Percentiles rank a stretch among this genome's conserved stretches.
Evolutionary conservation across 192 early-diverging fungal species (phyloP).

Genomic region (Coemansia sp.): DNA sequence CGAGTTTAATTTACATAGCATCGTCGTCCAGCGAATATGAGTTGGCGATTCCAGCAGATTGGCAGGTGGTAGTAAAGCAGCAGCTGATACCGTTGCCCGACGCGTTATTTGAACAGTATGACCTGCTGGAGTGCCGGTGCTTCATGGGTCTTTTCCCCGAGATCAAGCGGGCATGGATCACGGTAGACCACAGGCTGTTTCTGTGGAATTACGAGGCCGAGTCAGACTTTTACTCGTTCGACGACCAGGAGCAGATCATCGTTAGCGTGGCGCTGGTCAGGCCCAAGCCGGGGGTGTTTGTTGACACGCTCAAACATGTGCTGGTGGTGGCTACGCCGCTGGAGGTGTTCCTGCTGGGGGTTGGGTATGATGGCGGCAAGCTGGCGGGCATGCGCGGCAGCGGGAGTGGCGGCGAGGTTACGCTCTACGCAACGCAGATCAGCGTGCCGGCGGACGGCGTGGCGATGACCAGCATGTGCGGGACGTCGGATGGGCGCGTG

Average conservation of each 20-base stretch:
- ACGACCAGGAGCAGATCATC: constrained; percentile 90
- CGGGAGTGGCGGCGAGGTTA: constrained; percentile 55
- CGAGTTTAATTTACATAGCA: constrained; percentile 25
- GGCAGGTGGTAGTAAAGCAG: constrained; percentile 61
- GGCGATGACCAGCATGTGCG: constrained; percentile 75
- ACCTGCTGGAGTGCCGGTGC: constrained; percentile 69
- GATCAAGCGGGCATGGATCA: constrained; percentile 89
- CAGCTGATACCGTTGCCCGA: constrained; percentile 70
- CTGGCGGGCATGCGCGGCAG: constrained; percentile 10
- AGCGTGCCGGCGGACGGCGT: constrained; percentile 79
- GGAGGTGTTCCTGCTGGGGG: constrained; percentile 79
- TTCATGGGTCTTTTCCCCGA: constrained; percentile 93
- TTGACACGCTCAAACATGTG: constrained; percentile 78
- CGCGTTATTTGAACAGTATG: constrained; percentile 75
- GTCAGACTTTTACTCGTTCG: constrained; percentile 69
- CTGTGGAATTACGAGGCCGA: constrained; percentile 90
- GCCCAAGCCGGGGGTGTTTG: constrained; percentile 78
- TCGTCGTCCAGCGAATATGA: constrained; percentile 60
- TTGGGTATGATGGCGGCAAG: constrained; percentile 55
- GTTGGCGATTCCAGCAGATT: constrained; percentile 38
- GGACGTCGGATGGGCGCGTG: constrained; percentile 78
- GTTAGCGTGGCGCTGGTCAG: constrained; percentile 78
- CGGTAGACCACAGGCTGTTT: constrained; percentile 84
- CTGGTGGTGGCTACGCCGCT: constrained; percentile 85
- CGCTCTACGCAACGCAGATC: constrained; percentile 79